Evolutionary conservation across 257 asterid genomes (phyloP), one percentile per base, ranked within the genome.

Genomic region (Paraleonurus japonicus): DNA sequence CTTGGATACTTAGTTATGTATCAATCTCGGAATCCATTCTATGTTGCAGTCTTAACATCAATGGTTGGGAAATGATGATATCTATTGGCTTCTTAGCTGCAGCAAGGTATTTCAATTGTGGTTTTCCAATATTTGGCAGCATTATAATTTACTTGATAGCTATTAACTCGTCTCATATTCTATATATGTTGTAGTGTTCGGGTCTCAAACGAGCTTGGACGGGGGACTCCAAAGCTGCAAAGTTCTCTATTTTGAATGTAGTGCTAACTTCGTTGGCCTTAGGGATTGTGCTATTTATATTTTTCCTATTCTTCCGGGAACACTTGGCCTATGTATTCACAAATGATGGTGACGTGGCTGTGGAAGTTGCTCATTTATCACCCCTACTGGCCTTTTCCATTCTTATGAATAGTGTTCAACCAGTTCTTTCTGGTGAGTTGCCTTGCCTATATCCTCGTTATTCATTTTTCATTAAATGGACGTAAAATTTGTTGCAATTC

Each of bases 21-120:
- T 24, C 5, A 32, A 3, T 9, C 20, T 57, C 7, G 24, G 22
- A 61, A 17, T 37, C 2, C 7, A 7, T 61, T 45, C 11, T 3
- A n/a, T 37, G 22, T 70, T 80, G 79, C 86, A 90, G 96, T 69
- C 85, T 90, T 61, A 84, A 81, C 75, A 87, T 90, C 54, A 89
- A 61, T 74, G 92, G 95, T 37, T 87, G 96, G 96, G 95, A 84
- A 66, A 81, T 86, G 90, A 90, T 90, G 90, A 83, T 90, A 64
- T 81, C 90, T 43, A 66, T 90, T 28, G 96, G 95, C 60, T 90
- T 90, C 88, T 35, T 81, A 75, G 90, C 77, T 60, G 92, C 92
- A 48, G 89, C 89, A 17, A 84, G 96, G 96, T 89, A 82, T 22
- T 57, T 26, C 39, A 27, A 9, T 30, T 62, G 8, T 8, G 8